These are phyloP conservation scores for Coemansia sp. DNA, from an alignment of 192 early-diverging fungal genomes.

Conservation along the genomic window DNA sequence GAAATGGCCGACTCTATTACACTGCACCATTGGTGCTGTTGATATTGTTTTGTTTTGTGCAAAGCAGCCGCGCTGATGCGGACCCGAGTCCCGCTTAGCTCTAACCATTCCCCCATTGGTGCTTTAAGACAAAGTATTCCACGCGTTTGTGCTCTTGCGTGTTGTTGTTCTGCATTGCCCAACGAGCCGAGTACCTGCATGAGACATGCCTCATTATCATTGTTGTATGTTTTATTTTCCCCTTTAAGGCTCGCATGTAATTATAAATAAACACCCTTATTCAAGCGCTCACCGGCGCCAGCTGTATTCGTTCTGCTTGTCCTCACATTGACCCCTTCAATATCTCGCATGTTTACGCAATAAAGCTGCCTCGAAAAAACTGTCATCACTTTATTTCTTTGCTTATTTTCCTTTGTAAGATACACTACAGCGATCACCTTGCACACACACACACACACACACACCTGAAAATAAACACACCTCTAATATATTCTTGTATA, in stretches of 20 bases:
- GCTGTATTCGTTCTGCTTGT: background rate
- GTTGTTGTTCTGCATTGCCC: background rate
- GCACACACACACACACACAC: too few species aligned
- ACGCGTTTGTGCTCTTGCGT: background rate
- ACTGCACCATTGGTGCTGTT: background rate
- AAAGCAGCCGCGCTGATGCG: too few species aligned
- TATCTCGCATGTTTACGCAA: too few species aligned
- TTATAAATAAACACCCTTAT: background rate
- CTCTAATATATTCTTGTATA: background rate
- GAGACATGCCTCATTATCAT: background rate
- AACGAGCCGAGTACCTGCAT: background rate
- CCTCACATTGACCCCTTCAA: background rate
- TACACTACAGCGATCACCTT: background rate
- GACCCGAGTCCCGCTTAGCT: background rate
- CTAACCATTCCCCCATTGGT: background rate
- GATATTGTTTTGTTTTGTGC: background rate
- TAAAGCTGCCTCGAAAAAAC: too few species aligned
- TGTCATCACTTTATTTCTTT: background rate
- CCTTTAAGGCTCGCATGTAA: background rate
- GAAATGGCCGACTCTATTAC: background rate
- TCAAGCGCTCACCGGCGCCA: background rate
- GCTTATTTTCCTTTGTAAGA: background rate
- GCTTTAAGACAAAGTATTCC: background rate
- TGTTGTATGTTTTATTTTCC: background rate
- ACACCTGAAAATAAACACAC: background rate